A percentile compares a stretch with the other conserved stretches of the same genome.
These are phyloP conservation scores for Immersiporthe knoxdaviesiana DNA, from an alignment of 2,329 filamentous ascomycete genomes.

Conservation along the genomic window DNA sequence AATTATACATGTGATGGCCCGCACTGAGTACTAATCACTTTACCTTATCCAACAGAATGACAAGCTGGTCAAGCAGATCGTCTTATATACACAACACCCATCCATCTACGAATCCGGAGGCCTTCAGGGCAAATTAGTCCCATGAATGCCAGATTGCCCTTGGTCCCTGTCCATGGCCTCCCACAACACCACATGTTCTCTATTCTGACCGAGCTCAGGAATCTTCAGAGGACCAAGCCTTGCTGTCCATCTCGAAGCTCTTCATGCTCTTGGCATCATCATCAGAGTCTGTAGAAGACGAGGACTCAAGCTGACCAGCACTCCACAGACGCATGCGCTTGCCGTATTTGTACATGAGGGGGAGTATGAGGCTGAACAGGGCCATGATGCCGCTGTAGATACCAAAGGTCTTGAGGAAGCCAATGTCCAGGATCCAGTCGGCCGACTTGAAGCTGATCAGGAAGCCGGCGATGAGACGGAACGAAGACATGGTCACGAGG, in stretches of 20 bases:
- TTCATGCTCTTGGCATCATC: slow-evolving; percentile 28
- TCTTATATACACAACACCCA: too few species aligned
- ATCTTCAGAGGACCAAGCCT: slow-evolving; percentile 3
- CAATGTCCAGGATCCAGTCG: slow-evolving; percentile 31
- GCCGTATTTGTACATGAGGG: slow-evolving; percentile 29
- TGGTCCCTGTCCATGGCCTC: too few species aligned
- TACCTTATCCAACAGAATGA: too few species aligned
- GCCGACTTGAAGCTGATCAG: slow-evolving; percentile 32
- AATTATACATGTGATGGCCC: too few species aligned
- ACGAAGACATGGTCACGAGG: slow-evolving; percentile 33
- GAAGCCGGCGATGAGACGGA: slow-evolving; percentile 34
- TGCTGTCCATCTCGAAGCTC: slow-evolving; percentile 21
- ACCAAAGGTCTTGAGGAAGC: slow-evolving; percentile 29
- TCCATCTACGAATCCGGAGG: neutral
- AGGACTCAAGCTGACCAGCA: slow-evolving; percentile 20
- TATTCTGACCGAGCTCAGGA: too few species aligned
- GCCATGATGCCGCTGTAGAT: slow-evolving; percentile 31
- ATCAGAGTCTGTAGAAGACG: neutral
- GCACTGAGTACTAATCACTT: too few species aligned
- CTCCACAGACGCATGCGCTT: slow-evolving; percentile 28
- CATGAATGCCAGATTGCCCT: too few species aligned
- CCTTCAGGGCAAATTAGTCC: neutral
- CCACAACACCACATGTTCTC: too few species aligned
- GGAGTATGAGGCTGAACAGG: slow-evolving; percentile 29
- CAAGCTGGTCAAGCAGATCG: too few species aligned